Evolutionary conservation across 2,329 filamentous ascomycete species (phyloP).

Genomic region (Colletotrichum spaethianum): DNA sequence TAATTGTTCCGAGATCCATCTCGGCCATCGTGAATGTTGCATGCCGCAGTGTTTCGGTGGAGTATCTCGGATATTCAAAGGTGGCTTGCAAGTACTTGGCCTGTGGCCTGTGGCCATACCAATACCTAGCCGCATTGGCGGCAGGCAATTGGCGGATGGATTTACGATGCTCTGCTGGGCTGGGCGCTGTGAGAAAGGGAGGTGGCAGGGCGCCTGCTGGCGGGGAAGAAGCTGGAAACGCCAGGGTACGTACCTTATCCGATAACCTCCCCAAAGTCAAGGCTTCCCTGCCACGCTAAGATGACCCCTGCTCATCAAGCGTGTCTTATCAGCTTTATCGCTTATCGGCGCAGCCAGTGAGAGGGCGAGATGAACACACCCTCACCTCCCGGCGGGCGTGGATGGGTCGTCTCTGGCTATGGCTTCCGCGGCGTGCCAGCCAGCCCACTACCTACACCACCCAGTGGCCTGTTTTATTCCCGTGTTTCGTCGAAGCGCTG

Average conservation of each 20-base stretch:
- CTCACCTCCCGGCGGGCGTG: conserved; percentile 4
- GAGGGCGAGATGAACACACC: conserved; percentile 19
- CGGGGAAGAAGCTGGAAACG: neutral
- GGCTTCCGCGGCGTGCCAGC: neutral
- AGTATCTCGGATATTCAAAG: neutral
- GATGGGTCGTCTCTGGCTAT: conserved; percentile 14
- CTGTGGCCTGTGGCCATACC: neutral
- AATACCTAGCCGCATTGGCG: conserved; percentile 2
- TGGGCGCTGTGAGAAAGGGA: no score
- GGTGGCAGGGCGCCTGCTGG: conserved; percentile 18
- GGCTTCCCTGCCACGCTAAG: conserved; percentile 16
- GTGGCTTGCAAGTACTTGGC: no score
- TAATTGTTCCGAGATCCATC: conserved; percentile 8
- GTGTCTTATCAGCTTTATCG: conserved; percentile 32
- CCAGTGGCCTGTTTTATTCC: neutral
- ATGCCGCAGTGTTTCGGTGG: conserved; percentile 5
- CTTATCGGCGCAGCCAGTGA: conserved; percentile 23
- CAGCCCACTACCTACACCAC: neutral
- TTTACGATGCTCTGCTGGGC: no score
- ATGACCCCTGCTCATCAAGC: conserved; percentile 17
- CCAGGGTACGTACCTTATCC: conserved; percentile 5
- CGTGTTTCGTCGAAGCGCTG: neutral
- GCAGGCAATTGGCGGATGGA: neutral
- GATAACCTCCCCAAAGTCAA: conserved; percentile 8
- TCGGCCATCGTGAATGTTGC: conserved; percentile 12